These are phyloP conservation scores for Boletus huronensis DNA, from an alignment of 768 basidiomycete genomes.

Conservation along the genomic window DNA sequence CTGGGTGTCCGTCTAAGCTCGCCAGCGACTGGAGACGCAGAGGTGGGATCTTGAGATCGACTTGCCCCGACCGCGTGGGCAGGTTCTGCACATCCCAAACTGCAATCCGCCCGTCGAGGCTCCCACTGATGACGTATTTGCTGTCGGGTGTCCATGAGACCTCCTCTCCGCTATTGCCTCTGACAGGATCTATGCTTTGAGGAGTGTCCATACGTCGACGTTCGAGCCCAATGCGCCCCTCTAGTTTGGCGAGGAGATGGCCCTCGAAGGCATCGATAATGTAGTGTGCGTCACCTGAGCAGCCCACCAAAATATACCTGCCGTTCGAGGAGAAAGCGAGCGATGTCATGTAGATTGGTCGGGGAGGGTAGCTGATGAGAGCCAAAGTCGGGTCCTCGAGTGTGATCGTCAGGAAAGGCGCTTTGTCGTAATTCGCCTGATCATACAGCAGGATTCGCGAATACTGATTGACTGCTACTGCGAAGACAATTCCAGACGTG, in stretches of 20 bases:
- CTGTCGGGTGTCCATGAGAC: conserved; percentile 94
- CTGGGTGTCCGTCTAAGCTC: conserved; percentile 74
- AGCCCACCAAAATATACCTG: conserved; percentile 87
- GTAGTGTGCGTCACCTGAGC: conserved; percentile 90
- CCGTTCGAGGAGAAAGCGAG: conserved; percentile 88
- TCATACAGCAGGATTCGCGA: conserved; percentile 85
- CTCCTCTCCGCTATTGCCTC: conserved; percentile 90
- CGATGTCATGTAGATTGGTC: conserved; percentile 87
- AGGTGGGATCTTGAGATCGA: conserved; percentile 55
- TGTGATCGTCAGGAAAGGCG: conserved; percentile 80
- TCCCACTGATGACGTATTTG: conserved; percentile 83
- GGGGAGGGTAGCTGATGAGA: conserved; percentile 78
- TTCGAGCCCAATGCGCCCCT: conserved; percentile 82
- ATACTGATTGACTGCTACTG: conserved; percentile 80
- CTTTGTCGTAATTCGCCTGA: conserved; percentile 82
- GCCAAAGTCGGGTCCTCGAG: conserved; percentile 78
- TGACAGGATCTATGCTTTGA: conserved; percentile 60
- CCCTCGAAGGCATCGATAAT: conserved; percentile 90
- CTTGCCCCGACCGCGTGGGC: conserved; percentile 46
- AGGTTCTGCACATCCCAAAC: conserved; percentile 84
- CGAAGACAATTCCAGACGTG: conserved; percentile 77
- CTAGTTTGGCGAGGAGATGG: conserved; percentile 75
- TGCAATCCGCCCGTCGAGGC: conserved; percentile 77
- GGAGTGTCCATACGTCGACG: conserved; percentile 49
- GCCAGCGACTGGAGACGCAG: conserved; percentile 47